These are phyloP conservation scores for Fraxinus xanthoxyloides DNA, from an alignment of 305 asterid species.

Conservation along the genomic window DNA sequence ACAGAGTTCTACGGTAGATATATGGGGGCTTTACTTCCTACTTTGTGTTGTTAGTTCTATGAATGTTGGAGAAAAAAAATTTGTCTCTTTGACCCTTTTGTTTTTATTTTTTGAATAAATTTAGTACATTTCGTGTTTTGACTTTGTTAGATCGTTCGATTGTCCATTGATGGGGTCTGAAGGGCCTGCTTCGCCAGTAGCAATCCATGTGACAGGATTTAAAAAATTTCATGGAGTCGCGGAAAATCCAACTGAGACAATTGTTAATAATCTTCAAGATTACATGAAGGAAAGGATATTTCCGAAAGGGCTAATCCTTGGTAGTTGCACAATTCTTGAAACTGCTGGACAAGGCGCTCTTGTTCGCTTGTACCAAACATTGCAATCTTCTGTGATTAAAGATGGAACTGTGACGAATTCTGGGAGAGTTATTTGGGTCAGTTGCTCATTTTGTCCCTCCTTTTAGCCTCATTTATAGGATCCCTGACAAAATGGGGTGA, in stretches of 20 bases:
- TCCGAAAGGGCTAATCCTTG: conserved; percentile 50
- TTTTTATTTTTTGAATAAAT: neutral
- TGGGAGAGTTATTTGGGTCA: conserved; percentile 47
- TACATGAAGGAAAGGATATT: conserved; percentile 42
- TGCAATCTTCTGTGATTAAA: conserved; percentile 34
- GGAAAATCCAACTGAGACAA: conserved; percentile 55
- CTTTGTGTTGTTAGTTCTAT: neutral
- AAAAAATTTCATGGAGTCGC: conserved; percentile 53
- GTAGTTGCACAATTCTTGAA: conserved; percentile 53
- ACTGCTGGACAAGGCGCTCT: conserved; percentile 52
- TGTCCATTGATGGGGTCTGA: conserved; percentile 51
- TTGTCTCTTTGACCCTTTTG: neutral
- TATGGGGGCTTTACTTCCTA: neutral
- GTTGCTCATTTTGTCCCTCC: conserved; percentile 20
- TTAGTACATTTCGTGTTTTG: conserved; percentile 20
- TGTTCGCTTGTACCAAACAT: conserved; percentile 40
- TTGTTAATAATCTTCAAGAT: conserved; percentile 42
- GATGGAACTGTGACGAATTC: conserved; percentile 32
- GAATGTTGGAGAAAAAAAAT: neutral
- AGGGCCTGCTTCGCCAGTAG: conserved; percentile 43
- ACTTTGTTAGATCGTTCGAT: conserved; percentile 6
- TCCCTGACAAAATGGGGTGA: neutral
- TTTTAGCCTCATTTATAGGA: neutral
- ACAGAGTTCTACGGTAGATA: neutral
- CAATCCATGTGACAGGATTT: conserved; percentile 51